Evolutionary conservation across 768 basidiomycete genomes (phyloP).

Genomic region (Mycena galopus): DNA sequence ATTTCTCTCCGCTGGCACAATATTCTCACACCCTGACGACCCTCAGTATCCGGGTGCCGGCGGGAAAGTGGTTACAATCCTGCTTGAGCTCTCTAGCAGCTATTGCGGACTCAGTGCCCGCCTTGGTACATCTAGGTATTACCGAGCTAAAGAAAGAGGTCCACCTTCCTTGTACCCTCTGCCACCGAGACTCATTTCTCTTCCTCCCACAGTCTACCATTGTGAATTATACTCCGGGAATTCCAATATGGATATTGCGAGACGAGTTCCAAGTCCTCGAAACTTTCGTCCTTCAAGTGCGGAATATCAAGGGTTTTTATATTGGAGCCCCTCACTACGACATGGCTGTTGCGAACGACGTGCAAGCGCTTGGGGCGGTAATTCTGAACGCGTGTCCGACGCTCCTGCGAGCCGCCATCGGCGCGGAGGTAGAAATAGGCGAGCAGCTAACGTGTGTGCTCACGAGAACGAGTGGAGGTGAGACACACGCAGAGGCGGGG

Average conservation of each 20-base stretch:
- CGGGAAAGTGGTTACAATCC: too few relatives aligned
- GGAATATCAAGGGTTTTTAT: neutral
- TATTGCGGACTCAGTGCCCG: too few relatives aligned
- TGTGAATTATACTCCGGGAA: too few relatives aligned
- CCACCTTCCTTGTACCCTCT: too few relatives aligned
- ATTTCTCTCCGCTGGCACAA: too few relatives aligned
- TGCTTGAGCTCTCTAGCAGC: neutral
- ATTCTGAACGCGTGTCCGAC: conserved; percentile 16
- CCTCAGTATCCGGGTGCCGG: neutral
- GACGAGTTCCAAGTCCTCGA: neutral
- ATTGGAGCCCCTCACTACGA: neutral
- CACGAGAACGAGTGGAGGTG: neutral
- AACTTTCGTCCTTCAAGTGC: neutral
- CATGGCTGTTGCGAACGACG: neutral
- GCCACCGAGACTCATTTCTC: too few relatives aligned
- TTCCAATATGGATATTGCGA: too few relatives aligned
- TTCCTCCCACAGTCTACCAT: too few relatives aligned
- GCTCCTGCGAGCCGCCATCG: neutral
- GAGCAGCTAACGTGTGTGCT: neutral
- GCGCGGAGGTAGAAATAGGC: neutral
- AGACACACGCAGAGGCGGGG: neutral
- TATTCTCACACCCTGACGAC: too few relatives aligned
- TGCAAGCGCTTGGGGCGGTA: neutral
- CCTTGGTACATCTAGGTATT: too few relatives aligned
- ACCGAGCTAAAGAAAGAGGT: too few relatives aligned